A percentile compares a stretch with the other conserved stretches of the same genome.
Conservation (phyloP, 1,139 yeast species). For the Debaryomyces psychrophilus region DNA sequence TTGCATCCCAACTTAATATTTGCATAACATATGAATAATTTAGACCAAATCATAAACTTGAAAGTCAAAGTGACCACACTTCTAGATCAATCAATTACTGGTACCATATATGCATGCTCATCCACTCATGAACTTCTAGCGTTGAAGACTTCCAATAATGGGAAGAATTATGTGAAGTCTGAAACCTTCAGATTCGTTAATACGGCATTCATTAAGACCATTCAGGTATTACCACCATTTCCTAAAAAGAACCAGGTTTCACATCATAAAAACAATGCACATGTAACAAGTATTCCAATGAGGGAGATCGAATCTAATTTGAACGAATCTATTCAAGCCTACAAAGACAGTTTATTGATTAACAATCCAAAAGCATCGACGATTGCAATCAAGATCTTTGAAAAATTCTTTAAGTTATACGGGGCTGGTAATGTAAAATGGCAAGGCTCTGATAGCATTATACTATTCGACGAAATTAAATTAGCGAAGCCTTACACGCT, state of each 20-base stretch:
- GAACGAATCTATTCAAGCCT: conserved; percentile 17
- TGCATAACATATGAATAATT: conserved; percentile 27
- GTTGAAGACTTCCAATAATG: conserved; percentile 25
- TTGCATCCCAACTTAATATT: too few relatives aligned
- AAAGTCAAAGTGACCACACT: conserved; percentile 66
- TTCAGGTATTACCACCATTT: conserved; percentile 42
- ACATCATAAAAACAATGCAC: conserved; percentile 9
- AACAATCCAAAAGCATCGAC: conserved; percentile 16
- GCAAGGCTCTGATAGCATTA: conserved; percentile 27
- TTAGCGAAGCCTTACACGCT: conserved; percentile 35
- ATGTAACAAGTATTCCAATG: conserved; percentile 17
- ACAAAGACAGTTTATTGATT: conserved; percentile 14
- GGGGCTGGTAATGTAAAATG: conserved; percentile 31
- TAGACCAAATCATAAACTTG: conserved; percentile 37
- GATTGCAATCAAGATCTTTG: conserved; percentile 23
- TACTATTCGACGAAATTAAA: conserved; percentile 29
- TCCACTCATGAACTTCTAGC: conserved; percentile 29
- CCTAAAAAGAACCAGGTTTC: conserved; percentile 21
- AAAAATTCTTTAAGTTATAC: conserved; percentile 23
- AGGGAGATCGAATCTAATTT: conserved; percentile 23
- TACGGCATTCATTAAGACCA: conserved; percentile 58
- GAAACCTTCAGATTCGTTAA: conserved; percentile 57
- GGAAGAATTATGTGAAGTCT: conserved; percentile 21
- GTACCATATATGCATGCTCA: conserved; percentile 64
- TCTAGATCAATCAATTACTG: conserved; percentile 59